These are phyloP conservation scores for Colletotrichum gloeosporioides DNA, from an alignment of 2,329 filamentous ascomycete genomes.

Conservation along the genomic window DNA sequence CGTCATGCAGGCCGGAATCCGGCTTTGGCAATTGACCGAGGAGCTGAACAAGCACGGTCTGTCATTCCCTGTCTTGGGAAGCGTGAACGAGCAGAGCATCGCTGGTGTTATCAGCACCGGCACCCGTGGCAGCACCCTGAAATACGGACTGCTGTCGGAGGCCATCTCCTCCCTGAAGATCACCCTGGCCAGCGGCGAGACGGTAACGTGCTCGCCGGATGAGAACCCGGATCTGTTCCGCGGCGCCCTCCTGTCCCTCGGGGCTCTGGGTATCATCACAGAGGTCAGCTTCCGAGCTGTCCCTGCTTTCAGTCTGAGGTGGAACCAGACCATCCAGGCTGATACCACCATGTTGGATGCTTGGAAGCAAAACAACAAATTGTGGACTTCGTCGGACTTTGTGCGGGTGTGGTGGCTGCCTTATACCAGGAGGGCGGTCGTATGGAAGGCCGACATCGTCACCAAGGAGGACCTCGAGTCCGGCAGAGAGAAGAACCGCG, in stretches of 20 bases:
- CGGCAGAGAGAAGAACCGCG: conserved; percentile 62
- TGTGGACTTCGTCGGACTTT: conserved; percentile 89
- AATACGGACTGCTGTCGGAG: conserved; percentile 85
- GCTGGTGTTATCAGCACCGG: conserved; percentile 92
- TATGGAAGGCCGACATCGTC: conserved; percentile 86
- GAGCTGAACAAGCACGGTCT: conserved; percentile 78
- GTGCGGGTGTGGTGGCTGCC: conserved; percentile 98
- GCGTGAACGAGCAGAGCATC: conserved; percentile 93
- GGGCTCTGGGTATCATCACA: conserved; percentile 88
- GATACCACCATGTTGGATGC: conserved; percentile 71
- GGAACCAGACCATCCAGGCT: conserved; percentile 80
- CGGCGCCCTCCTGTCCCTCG: conserved; percentile 85
- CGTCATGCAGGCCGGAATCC: conserved; percentile 87
- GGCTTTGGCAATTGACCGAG: conserved; percentile 75
- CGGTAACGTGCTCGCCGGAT: conserved; percentile 71
- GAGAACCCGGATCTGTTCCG: conserved; percentile 83
- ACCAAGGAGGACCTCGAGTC: conserved; percentile 64
- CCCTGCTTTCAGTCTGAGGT: conserved; percentile 81
- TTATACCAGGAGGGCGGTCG: conserved; percentile 84
- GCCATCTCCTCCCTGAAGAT: conserved; percentile 77
- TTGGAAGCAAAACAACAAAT: conserved; percentile 71
- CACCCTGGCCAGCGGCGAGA: conserved; percentile 80
- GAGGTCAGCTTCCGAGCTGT: conserved; percentile 87
- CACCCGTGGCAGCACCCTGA: conserved; percentile 90
- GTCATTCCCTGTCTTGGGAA: conserved; percentile 90